Conservation (phyloP, 148 eudicot genomes). For the Heliosperma pusillum region DNA sequence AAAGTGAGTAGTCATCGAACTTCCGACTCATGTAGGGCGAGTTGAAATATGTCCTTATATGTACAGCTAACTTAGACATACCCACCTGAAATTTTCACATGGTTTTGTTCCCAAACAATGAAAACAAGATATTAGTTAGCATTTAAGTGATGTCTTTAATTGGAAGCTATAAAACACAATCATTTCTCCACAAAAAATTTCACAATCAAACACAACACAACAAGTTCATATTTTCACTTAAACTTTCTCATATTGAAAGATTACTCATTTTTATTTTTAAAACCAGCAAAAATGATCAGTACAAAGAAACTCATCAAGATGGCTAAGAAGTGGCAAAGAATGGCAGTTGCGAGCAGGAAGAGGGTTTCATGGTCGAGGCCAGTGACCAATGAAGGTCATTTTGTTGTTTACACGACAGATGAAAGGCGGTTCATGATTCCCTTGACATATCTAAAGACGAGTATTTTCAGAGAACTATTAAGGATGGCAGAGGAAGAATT, state of each 20-base stretch:
- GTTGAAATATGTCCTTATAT: no score
- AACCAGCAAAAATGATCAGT: conserved; percentile 20
- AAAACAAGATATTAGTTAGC: neutral
- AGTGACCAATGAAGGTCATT: no score
- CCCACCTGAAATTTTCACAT: conserved; percentile 6
- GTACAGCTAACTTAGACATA: neutral
- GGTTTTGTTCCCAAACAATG: conserved; percentile 4
- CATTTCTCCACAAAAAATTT: neutral
- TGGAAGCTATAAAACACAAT: conserved; percentile 17
- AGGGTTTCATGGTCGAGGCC: conserved; percentile 15
- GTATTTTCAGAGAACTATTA: conserved; percentile 11
- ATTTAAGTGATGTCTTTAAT: conserved; percentile 12
- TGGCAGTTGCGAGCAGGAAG: conserved; percentile 22
- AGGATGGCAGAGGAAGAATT: conserved; percentile 19
- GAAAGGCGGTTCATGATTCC: conserved; percentile 18
- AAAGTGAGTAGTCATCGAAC: no score
- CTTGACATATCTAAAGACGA: neutral
- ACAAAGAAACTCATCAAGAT: no score
- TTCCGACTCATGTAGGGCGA: no score
- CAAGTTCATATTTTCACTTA: neutral
- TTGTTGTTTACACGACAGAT: conserved; percentile 21
- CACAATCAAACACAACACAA: neutral
- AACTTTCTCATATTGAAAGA: neutral
- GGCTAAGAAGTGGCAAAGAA: conserved; percentile 29
- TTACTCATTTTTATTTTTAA: neutral